phyloP scores from a whole-genome alignment of 495 filamentous ascomycete species.

The Evernia prunastri region DNA sequence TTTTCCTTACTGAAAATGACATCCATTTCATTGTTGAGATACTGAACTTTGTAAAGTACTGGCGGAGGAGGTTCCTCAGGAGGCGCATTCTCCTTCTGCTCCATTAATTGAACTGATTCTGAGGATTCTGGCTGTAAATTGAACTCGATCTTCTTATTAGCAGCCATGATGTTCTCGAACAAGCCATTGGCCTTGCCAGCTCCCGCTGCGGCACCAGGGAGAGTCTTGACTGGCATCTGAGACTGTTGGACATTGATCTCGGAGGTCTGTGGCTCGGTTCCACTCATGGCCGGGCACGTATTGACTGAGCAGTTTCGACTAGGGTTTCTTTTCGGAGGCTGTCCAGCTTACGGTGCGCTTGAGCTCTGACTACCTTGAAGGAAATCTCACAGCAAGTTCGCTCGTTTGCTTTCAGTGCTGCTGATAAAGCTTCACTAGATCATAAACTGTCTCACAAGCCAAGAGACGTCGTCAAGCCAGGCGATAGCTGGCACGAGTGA shows the following conservation, averaged over 20 bases:
- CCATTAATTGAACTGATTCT: neutral
- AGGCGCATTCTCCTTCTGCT: neutral
- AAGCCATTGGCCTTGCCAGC: neutral
- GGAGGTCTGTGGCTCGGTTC: neutral
- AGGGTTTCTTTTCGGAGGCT: neutral
- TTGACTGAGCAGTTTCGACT: neutral
- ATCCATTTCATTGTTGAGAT: neutral
- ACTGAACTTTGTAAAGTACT: neutral
- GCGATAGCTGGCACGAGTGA: neutral
- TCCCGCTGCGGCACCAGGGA: neutral
- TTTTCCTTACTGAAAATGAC: slow-evolving; percentile 1
- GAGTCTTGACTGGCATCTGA: neutral
- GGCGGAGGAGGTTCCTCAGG: neutral
- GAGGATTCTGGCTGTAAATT: neutral
- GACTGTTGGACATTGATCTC: neutral
- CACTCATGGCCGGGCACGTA: neutral
- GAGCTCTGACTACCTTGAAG: neutral
- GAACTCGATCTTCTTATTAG: neutral
- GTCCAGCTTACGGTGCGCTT: neutral
- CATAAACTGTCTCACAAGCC: neutral
- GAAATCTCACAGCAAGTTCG: neutral
- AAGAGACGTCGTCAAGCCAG: neutral
- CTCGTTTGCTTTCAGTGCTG: neutral
- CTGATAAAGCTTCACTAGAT: neutral
- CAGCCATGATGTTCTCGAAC: neutral